Evolutionary conservation across 352 stramenopile species (phyloP), one percentile per base, ranked within the genome.

Genomic region (Phytopythium helicoides): DNA sequence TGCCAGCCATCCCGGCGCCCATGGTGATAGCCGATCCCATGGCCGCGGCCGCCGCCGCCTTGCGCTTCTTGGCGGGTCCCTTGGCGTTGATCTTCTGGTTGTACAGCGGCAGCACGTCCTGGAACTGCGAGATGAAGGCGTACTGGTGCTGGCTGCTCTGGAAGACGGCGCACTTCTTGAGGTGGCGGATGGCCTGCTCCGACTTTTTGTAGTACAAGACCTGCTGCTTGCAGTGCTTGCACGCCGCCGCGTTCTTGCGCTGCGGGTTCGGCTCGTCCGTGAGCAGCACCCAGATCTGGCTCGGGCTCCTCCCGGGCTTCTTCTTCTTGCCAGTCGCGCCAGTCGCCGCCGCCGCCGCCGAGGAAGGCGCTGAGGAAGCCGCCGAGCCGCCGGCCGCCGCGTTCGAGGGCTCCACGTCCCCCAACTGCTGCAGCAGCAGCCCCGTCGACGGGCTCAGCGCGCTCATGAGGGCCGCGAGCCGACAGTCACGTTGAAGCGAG

Each of bases 141-240:
- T 82, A 89, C 60, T 93, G 82, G 60, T 91, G 82, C 68, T 93
- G 82, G 62, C 75, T 80, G 64, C 65, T 82, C 56, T 93, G 82
- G 65, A 93, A 93, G 10, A 71, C 73, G 25, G 50, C 65, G 58
- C 82, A 93, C 51, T 89, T 90, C 46, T 93, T 93, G 11, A 93
- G 42, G 52, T 93, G 82, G 28, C 82, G 80, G 38, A 93, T 86
- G 18, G 80, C 80, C 51, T 93, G 82, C 67, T 93, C 82, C 26
- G 82, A 93, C 51, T 91, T 93, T 48, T 93, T 93, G 63, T 93
- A 93, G 65, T 93, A 93, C 22, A 87, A 47, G 36, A 93, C 82
- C 33, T 89, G 74, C 56, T 91, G 76, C 64, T 93, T 89, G 66
- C 82, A 93, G 61, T 93, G 82, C 61, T 93, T 93, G 63, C 82